Percentiles rank a stretch among this genome's conserved stretches.
Conservation (phyloP, 768 basidiomycete genomes). For the Pleurotus tuoliensis region DNA sequence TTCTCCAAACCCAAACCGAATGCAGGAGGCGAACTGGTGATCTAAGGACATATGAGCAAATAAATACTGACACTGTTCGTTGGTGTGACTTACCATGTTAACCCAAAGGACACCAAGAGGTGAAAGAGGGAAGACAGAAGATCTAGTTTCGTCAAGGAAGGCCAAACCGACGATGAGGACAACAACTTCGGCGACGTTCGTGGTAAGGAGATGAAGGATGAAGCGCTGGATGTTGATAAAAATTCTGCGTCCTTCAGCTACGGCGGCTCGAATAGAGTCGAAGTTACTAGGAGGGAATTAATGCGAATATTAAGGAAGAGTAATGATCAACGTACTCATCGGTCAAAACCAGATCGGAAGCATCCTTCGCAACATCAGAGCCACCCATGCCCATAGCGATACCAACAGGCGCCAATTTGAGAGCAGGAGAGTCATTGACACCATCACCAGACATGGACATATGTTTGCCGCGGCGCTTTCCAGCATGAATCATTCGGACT, state of each 20-base stretch:
- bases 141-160: conserved; percentile 43
- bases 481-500: conserved; percentile 57
- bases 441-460: conserved; percentile 57
- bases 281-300: conserved; percentile 37
- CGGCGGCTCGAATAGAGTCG: conserved; percentile 53
- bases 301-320: conserved; percentile 30
- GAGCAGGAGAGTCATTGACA: conserved; percentile 56
- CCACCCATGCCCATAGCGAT: conserved; percentile 24
- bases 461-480: conserved; percentile 49
- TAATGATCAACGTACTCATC: conserved; percentile 61
- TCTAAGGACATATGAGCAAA: conserved; percentile 11
- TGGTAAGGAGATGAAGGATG: conserved; percentile 48
- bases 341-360: conserved; percentile 66
- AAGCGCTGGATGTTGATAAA: conserved; percentile 58
- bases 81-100: conserved; percentile 32
- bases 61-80: no score
- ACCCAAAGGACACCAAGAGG: conserved; percentile 50
- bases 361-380: conserved; percentile 30
- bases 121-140: conserved; percentile 53
- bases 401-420: conserved; percentile 13
- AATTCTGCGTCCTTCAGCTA: conserved; percentile 51
- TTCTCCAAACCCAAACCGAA: conserved; percentile 51
- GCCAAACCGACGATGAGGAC: conserved; percentile 53
- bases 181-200: conserved; percentile 52
- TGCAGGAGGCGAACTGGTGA: conserved; percentile 48